A percentile compares a stretch with the other conserved stretches of the same genome.
phyloP scores from a whole-genome alignment of 768 basidiomycete species.

The Mycena belliarum region DNA sequence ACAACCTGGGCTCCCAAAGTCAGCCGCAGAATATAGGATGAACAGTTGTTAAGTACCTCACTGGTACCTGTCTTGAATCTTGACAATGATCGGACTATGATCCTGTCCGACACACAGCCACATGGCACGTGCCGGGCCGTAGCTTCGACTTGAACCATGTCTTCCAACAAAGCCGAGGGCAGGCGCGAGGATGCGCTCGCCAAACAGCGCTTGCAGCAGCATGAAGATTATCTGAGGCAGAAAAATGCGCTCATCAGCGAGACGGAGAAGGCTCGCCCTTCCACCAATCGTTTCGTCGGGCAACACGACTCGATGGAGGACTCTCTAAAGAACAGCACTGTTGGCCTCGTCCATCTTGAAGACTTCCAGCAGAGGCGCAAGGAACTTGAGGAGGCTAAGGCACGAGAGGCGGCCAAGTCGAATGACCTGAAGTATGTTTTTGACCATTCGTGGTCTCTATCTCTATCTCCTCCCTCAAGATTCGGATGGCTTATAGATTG shows the following conservation, averaged over 20 bases:
- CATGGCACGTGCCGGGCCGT: no score
- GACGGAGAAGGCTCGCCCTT: conserved; percentile 90
- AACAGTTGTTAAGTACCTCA: no score
- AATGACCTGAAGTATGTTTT: conserved; percentile 83
- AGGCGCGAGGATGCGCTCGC: conserved; percentile 68
- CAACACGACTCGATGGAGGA: conserved; percentile 96
- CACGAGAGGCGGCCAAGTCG: conserved; percentile 82
- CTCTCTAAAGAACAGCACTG: conserved; percentile 83
- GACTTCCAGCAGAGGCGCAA: conserved; percentile 90
- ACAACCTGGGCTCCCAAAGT: no score
- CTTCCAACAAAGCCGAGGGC: conserved; percentile 75
- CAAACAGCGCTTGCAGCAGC: conserved; percentile 78
- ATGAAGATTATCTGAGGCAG: conserved; percentile 81
- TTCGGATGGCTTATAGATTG: conserved; percentile 64
- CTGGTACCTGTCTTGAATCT: no score
- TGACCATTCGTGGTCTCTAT: conserved; percentile 19
- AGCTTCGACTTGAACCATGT: no score
- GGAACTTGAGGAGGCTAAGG: conserved; percentile 89
- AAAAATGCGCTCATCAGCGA: conserved; percentile 82
- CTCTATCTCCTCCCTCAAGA: conserved; percentile 22
- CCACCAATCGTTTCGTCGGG: conserved; percentile 86
- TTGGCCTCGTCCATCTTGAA: conserved; percentile 88
- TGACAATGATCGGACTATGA: no score
- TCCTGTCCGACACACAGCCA: no score
- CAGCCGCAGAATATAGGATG: no score